Evolutionary conservation across 2,329 filamentous ascomycete species (phyloP).

Genomic region (Apiospora rasikravindrae): DNA sequence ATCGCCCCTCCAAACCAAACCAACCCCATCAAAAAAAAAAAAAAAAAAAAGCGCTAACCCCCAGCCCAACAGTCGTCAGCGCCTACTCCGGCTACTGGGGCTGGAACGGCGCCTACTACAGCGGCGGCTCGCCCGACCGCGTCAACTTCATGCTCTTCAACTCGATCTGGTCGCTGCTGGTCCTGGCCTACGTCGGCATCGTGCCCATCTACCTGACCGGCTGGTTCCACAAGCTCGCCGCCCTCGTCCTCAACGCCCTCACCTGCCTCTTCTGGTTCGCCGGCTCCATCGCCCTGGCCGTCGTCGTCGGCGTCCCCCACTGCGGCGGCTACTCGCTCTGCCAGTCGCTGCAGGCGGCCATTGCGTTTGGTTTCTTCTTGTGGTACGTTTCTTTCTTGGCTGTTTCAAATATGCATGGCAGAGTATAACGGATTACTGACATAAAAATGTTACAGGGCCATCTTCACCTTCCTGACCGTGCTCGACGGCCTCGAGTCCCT

Average conservation of each 20-base stretch:
- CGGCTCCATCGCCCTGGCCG: constrained; percentile 79
- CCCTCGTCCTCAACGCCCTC: constrained; percentile 70
- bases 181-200: constrained; percentile 72
- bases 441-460: constrained; percentile 41
- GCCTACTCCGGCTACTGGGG: constrained; percentile 45
- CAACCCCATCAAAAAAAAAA: too few relatives aligned
- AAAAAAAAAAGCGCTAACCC: background rate
- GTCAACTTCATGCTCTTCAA: constrained; percentile 83
- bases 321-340: constrained; percentile 57
- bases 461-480: constrained; percentile 53
- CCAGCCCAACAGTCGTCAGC: constrained; percentile 57
- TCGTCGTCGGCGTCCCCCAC: constrained; percentile 60
- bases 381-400: constrained; percentile 45
- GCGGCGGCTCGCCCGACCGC: constrained; percentile 52
- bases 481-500: constrained; percentile 52
- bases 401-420: background rate
- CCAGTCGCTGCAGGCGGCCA: constrained; percentile 51
- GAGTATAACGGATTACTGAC: too few relatives aligned
- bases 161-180: constrained; percentile 75
- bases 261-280: constrained; percentile 92
- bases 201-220: constrained; percentile 66
- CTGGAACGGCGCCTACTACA: constrained; percentile 28
- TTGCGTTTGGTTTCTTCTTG: constrained; percentile 70
- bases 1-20: background rate
- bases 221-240: constrained; percentile 66